Evolutionary conservation across 768 basidiomycete genomes (phyloP), one percentile per base, ranked within the genome.

Genomic region (Lactifluus subvellereus): DNA sequence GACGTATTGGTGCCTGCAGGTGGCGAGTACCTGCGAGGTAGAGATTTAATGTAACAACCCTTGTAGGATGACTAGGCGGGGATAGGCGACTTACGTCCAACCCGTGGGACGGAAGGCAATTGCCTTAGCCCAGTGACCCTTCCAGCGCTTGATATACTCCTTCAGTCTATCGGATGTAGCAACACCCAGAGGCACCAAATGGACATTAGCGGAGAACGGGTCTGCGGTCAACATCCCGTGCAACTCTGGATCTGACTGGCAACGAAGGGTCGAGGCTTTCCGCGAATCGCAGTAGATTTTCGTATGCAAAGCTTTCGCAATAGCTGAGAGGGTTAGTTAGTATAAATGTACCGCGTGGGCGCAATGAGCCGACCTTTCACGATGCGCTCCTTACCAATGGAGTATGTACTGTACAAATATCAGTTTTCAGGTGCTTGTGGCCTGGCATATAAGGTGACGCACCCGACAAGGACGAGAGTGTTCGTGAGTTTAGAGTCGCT

Each of bases 311-410:
- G 91, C 88, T 62, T 84, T 80, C 0, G 97, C 97, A 30, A 98
- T 85, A 1, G 91, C 96, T 94, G 67, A 2, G 51, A 18, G 49
- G 47, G 32, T 3, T 4, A 3, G 32, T 48, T 56, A 68, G 42
- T 9, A 33, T 33, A 18, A 22, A 13, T 14, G 37, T 30, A 27
- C 20, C n/a, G 22, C 4, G 35, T 45, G 16, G n/a, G 54, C 0
- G 0, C 38, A 18, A 42, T 47, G n/a, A 18, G 7, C 52, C 27
- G 22, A 91, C 93, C 94, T 82, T 98, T 97, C 45, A 97, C 94
- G 45, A 98, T 89, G 27, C 97, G 86, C 73, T 99, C 97, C 73
- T 99, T 99, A 45, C 97, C 97, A 54, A 98, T 93, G 0, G 92
- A 92, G 74, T 99, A 99, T 0, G 97, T 98, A 10, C 94, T 93